Conservation (phyloP, 768 basidiomycete species). For the Fomitopsis serialis region DNA sequence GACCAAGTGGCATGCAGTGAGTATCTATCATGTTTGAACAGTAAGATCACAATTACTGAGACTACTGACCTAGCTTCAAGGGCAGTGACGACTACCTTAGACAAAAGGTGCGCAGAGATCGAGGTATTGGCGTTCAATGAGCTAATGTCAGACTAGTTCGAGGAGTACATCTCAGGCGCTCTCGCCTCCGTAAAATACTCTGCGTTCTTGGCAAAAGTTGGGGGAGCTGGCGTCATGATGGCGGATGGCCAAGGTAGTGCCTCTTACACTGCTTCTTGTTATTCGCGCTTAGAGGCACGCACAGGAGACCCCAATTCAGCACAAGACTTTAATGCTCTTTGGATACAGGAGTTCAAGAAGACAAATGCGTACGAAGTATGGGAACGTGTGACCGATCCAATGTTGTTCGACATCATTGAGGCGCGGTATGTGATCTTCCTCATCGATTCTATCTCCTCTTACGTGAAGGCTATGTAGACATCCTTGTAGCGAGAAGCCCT, state of each 20-base stretch:
- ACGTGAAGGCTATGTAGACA: conserved; percentile 46
- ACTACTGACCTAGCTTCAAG: conserved; percentile 58
- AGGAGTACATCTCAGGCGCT: conserved; percentile 90
- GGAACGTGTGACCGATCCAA: conserved; percentile 86
- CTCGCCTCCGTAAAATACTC: conserved; percentile 87
- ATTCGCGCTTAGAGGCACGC: conserved; percentile 10
- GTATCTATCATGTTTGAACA: conserved; percentile 23
- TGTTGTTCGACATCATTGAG: conserved; percentile 94
- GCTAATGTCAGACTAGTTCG: conserved; percentile 47
- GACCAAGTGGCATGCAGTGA: conserved; percentile 58
- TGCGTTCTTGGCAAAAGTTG: conserved; percentile 73
- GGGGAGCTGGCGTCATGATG: conserved; percentile 58
- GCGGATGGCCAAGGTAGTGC: conserved; percentile 51
- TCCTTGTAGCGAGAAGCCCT: conserved; percentile 88
- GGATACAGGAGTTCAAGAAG: conserved; percentile 83
- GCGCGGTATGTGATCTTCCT: conserved; percentile 52
- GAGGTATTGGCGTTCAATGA: not conserved
- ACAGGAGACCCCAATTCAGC: conserved; percentile 52
- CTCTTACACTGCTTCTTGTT: not conserved
- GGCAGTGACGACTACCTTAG: conserved; percentile 95
- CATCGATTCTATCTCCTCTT: not conserved
- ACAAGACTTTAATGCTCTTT: conserved; percentile 83
- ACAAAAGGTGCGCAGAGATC: conserved; percentile 51
- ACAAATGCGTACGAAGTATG: conserved; percentile 88
- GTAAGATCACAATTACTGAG: not conserved